Evolutionary conservation across 306 rosid genomes (phyloP).

Genomic region (Macrotyloma uniflorum): DNA sequence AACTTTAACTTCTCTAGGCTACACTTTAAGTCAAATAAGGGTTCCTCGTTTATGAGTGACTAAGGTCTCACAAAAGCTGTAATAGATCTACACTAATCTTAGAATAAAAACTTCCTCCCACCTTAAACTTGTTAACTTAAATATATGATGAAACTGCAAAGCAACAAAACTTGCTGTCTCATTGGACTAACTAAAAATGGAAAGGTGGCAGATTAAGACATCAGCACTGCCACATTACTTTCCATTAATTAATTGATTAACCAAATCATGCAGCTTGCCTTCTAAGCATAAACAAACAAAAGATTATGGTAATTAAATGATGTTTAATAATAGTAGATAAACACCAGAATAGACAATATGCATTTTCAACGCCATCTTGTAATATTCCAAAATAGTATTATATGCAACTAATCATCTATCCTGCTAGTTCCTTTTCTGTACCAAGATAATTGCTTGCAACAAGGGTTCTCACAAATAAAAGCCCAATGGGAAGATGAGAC

Average conservation of each 20-base stretch:
- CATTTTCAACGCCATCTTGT: conserved; percentile 29
- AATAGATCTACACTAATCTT: not conserved
- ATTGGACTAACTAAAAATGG: conserved; percentile 47
- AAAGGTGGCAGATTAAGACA: conserved; percentile 42
- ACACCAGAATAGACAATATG: conserved; percentile 19
- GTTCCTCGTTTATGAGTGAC: not conserved
- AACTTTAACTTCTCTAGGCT: not conserved
- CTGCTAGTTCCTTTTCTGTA: conserved; percentile 18
- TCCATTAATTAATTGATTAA: conserved; percentile 25
- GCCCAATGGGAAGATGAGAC: conserved; percentile 11
- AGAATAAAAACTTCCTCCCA: not conserved
- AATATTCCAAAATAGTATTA: conserved; percentile 27
- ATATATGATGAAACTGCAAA: not conserved
- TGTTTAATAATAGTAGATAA: conserved; percentile 14
- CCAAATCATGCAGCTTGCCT: conserved; percentile 56
- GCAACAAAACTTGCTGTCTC: conserved; percentile 49
- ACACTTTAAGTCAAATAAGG: conserved; percentile 12
- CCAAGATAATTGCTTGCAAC: conserved; percentile 16
- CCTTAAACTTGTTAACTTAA: not conserved
- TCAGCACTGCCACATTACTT: conserved; percentile 28
- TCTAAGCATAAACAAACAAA: conserved; percentile 48
- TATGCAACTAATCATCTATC: not conserved
- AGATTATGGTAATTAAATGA: conserved; percentile 4
- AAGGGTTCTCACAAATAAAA: conserved; percentile 8
- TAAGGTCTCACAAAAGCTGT: not conserved